These are phyloP conservation scores for Boehmeria nivea DNA, from an alignment of 306 rosid species.

Conservation along the genomic window DNA sequence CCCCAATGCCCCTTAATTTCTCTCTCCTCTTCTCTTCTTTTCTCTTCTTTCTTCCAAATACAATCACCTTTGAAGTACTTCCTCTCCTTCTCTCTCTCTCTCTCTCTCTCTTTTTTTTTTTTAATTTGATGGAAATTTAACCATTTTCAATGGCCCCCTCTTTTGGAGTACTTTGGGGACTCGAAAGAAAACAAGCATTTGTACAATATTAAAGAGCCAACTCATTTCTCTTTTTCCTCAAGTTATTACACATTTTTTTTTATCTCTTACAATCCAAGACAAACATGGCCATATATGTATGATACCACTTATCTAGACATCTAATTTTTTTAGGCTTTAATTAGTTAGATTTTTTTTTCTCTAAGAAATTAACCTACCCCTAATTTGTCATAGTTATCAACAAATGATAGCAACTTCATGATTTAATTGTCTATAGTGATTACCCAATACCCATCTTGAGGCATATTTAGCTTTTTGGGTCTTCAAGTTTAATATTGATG, in stretches of 20 bases:
- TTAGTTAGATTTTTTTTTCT: background rate
- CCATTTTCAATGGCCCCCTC: constrained; percentile 10
- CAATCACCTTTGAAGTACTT: constrained; percentile 23
- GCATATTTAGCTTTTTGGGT: constrained; percentile 5
- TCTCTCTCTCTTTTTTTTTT: background rate
- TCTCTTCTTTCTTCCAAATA: constrained; percentile 19
- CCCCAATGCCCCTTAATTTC: constrained; percentile 14
- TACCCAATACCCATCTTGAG: background rate
- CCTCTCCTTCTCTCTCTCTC: too few relatives aligned
- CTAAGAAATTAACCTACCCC: constrained; percentile 16
- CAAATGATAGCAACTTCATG: background rate
- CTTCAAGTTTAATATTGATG: constrained; percentile 24
- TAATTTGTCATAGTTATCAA: background rate
- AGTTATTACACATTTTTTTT: constrained; percentile 25
- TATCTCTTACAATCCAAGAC: constrained; percentile 18
- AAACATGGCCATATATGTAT: constrained; percentile 7
- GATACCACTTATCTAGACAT: constrained; percentile 9
- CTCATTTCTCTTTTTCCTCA: constrained; percentile 51
- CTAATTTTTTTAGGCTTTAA: background rate
- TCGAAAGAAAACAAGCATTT: constrained; percentile 30
- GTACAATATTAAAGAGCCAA: constrained; percentile 30
- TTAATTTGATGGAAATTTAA: background rate
- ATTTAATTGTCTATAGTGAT: background rate
- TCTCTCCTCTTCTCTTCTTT: constrained; percentile 11
- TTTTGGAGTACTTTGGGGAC: constrained; percentile 19